Conservation (phyloP, 2,329 filamentous ascomycete genomes). For the Cladobotryum mycophilum region DNA sequence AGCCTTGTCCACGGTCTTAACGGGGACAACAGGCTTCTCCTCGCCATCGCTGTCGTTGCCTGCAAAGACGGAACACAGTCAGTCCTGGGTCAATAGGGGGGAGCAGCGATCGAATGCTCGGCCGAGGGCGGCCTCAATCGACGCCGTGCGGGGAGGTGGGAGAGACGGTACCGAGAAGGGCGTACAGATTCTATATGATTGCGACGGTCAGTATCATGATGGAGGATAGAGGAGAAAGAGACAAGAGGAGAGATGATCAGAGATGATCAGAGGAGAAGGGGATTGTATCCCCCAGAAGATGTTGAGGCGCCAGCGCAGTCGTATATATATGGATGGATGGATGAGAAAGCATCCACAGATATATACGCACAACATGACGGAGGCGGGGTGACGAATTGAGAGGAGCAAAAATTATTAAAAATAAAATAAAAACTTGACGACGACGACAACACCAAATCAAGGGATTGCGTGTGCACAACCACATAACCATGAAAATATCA, state of each 20-base stretch:
- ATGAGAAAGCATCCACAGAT: neutral
- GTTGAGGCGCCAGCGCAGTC: neutral
- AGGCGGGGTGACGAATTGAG: constrained; percentile 5
- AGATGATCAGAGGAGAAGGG: neutral
- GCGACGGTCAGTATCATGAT: neutral
- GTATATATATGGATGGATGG: neutral
- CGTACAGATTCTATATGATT: constrained; percentile 76
- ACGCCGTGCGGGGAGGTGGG: constrained; percentile 18
- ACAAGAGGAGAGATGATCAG: neutral
- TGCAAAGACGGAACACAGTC: constrained; percentile 20
- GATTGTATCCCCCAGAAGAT: neutral
- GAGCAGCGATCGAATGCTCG: constrained; percentile 12
- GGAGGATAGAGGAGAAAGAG: neutral
- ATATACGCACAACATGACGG: neutral
- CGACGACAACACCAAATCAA: neutral
- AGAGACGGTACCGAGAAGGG: constrained; percentile 80
- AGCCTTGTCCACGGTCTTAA: constrained; percentile 85
- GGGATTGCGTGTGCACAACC: neutral
- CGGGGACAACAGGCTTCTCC: constrained; percentile 71
- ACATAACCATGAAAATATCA: neutral
- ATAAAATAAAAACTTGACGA: neutral
- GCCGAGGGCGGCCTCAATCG: neutral
- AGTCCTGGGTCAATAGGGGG: constrained; percentile 5
- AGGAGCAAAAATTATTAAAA: neutral
- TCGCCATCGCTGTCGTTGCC: constrained; percentile 57